Base-by-base conservation (phyloP, 306 rosid species). In the Prosopis cineraria region DNA sequence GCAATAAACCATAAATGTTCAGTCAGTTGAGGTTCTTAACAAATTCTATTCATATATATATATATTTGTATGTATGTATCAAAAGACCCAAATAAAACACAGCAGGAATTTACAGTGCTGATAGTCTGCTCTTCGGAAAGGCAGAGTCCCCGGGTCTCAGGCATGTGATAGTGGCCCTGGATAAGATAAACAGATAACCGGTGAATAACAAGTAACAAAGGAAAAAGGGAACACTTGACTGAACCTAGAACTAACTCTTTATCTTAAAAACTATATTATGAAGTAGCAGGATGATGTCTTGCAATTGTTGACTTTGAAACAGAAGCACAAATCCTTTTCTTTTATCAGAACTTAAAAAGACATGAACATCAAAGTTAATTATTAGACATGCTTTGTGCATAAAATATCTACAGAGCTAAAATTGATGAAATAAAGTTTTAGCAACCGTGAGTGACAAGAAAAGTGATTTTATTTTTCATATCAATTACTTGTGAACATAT, bases 151-250 rank as follows among this genome's bases (percentile, higher is more conserved):
- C 89, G 79, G 65, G 89, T 85, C 77, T 85, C 89, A 3, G 89
- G 89, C 89, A 85, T 82, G 82, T 85, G 89, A 79, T 85, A 85
- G 80, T 85, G 89, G 44, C 89, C 89, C 89, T 85, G 78, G 33
- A 59, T 22, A 79, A 68, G 67, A 72, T 31, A n/a, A 52, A 75
- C 13, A 78, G 52, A 37, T 72, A 78, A 59, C 58, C 44, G 41
- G 64, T 37, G 17, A 39, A 5, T 1, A 39, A 66, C 71, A 37
- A 66, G 30, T 36, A 36, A 64, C 29, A 12, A 62, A 62, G 9
- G 20, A 58, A 50, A 50, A 48, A 43, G 22, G 68, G 56, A 73
- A 74, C 58, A 14, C 55, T 22, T 19, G 58, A 7, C 47, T 13
- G 44, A 70, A 74, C 68, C 65, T 41, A 43, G 78, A 78, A 81